Conservation (phyloP, 371 early-diverging fungal genomes). For the Mortierella sp. region DNA sequence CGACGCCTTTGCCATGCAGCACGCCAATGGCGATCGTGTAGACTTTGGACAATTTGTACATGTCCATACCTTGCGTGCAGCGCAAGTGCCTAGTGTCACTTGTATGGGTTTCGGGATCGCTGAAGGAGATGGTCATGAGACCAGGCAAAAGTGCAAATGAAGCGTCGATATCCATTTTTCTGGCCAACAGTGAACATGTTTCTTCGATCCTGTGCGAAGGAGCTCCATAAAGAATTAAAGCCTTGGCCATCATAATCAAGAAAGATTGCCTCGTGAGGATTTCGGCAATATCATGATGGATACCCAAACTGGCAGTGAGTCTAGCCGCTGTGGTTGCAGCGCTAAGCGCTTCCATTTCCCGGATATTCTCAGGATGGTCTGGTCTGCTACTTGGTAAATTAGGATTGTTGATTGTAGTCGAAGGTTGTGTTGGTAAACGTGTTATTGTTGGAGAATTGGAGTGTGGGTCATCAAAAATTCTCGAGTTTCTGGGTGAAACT, state of each 20-base stretch:
- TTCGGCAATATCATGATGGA: slow-evolving; percentile 61
- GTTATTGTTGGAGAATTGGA: slow-evolving; percentile 12
- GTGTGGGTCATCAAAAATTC: slow-evolving; percentile 35
- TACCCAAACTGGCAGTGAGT: slow-evolving; percentile 34
- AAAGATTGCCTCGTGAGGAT: slow-evolving; percentile 74
- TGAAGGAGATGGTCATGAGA: slow-evolving; percentile 80
- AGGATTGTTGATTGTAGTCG: slow-evolving; percentile 29
- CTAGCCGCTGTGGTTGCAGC: slow-evolving; percentile 41
- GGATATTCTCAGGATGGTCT: slow-evolving; percentile 20
- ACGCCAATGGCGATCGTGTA: slow-evolving; percentile 70
- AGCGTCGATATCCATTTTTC: slow-evolving; percentile 75
- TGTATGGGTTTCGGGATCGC: slow-evolving; percentile 79
- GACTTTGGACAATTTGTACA: slow-evolving; percentile 72
- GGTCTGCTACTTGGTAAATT: slow-evolving; percentile 3
- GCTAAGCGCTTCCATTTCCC: slow-evolving; percentile 52
- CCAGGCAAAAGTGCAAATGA: slow-evolving; percentile 82
- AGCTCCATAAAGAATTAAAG: slow-evolving; percentile 69
- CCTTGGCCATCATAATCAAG: slow-evolving; percentile 66
- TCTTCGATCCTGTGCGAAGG: slow-evolving; percentile 75
- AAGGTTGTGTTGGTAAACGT: slow-evolving; percentile 46
- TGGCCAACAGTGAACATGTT: slow-evolving; percentile 64
- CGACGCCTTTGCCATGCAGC: slow-evolving; percentile 61
- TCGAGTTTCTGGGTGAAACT: slow-evolving; percentile 45
- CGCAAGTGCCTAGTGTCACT: slow-evolving; percentile 84
- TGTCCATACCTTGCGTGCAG: slow-evolving; percentile 72